phyloP scores from a whole-genome alignment of 306 rosid genomes.

The Ziziphus jujuba region DNA sequence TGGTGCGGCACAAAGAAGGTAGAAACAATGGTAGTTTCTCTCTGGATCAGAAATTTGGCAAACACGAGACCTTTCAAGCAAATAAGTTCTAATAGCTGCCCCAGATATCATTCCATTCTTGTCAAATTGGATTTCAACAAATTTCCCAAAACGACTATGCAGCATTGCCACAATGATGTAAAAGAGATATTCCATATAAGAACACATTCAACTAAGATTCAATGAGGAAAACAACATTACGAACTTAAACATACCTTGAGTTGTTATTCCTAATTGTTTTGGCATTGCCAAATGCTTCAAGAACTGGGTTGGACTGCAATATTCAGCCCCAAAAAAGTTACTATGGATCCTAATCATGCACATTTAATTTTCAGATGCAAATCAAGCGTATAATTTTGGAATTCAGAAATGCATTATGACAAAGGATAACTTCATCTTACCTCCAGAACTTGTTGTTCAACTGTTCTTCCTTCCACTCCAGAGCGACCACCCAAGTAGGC shows the following conservation, averaged over 20 bases:
- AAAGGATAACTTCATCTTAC: conserved; percentile 44
- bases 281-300: conserved; percentile 99
- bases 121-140: conserved; percentile 99
- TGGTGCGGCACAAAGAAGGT: conserved; percentile 98
- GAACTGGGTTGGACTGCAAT: conserved; percentile 98
- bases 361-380: neutral
- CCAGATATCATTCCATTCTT: conserved; percentile 99
- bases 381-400: conserved; percentile 12
- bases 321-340: conserved; percentile 27
- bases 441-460: conserved; percentile 99
- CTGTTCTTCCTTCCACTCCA: conserved; percentile 99
- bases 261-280: conserved; percentile 97
- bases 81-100: conserved; percentile 91
- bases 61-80: conserved; percentile 99
- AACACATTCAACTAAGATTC: conserved; percentile 33
- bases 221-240: conserved; percentile 15
- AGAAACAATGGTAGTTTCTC: conserved; percentile 98
- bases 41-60: conserved; percentile 98
- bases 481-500: conserved; percentile 98
- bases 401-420: neutral
- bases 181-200: no score
- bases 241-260: conserved; percentile 67
- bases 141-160: conserved; percentile 98
- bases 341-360: conserved; percentile 25
- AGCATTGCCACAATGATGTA: no score